phyloP scores from a whole-genome alignment of 108 stramenopile species.

The Aurantiochytrium sp. region DNA sequence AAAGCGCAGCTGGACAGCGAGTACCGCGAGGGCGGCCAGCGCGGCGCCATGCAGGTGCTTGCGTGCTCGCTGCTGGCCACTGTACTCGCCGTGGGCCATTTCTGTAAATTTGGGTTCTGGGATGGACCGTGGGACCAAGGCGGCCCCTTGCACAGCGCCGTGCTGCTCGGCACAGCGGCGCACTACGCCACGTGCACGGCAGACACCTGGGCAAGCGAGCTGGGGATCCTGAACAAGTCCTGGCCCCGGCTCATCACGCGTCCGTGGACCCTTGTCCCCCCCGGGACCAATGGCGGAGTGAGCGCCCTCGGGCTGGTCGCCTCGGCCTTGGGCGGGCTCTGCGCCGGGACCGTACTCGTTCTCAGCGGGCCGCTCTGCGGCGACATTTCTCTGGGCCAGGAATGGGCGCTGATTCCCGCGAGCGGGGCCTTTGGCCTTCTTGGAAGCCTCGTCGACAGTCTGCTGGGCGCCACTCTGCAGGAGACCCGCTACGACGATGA shows the following conservation, averaged over 20 bases:
- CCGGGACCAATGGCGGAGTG: slow-evolving; percentile 43
- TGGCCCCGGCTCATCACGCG: slow-evolving; percentile 33
- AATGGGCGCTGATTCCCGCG: not conserved
- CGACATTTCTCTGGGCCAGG: not conserved
- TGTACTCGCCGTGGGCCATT: not conserved
- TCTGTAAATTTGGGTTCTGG: not conserved
- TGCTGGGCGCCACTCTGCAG: slow-evolving; percentile 39
- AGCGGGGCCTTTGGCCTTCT: slow-evolving; percentile 8
- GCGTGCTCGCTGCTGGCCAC: slow-evolving; percentile 20
- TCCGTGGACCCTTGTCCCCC: slow-evolving; percentile 21
- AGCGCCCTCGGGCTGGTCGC: slow-evolving; percentile 13
- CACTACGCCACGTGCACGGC: slow-evolving; percentile 34
- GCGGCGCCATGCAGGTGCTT: slow-evolving; percentile 35
- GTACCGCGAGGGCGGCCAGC: not conserved
- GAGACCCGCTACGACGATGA: slow-evolving; percentile 26
- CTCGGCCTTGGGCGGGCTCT: slow-evolving; percentile 26
- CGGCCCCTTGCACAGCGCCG: not conserved
- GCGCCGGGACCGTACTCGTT: not conserved
- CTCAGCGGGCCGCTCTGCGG: not conserved
- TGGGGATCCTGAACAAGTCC: slow-evolving; percentile 32
- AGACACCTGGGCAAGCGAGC: slow-evolving; percentile 42
- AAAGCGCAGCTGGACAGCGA: slow-evolving; percentile 26
- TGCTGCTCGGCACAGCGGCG: not conserved
- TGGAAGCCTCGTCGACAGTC: slow-evolving; percentile 37
- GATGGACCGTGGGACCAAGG: not conserved